Evolutionary conservation across 202 grass and related monocot species (phyloP).

Genomic region (Digitaria exilis): DNA sequence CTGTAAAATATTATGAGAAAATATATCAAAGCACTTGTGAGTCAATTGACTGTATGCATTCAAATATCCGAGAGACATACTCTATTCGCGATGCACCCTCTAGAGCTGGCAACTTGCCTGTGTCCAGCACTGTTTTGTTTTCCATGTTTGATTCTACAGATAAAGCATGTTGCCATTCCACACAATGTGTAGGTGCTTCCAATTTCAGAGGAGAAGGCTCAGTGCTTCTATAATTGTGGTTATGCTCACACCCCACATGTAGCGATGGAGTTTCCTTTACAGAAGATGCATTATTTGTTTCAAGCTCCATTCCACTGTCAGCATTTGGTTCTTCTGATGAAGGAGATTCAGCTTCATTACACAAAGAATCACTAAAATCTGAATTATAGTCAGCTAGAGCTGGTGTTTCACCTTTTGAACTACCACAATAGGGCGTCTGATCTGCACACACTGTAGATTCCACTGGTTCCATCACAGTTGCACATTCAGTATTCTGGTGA

Average conservation of each 20-base stretch:
- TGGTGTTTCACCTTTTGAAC: constrained; percentile 22
- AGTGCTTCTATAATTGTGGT: constrained; percentile 19
- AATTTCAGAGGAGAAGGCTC: constrained; percentile 25
- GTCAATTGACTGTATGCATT: constrained; percentile 1
- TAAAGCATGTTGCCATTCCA: constrained; percentile 3
- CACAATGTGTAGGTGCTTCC: not conserved
- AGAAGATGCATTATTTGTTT: constrained; percentile 3
- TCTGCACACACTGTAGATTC: constrained; percentile 10
- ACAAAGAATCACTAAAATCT: constrained; percentile 20
- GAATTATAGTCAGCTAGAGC: constrained; percentile 18
- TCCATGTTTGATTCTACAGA: constrained; percentile 28
- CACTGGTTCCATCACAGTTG: constrained; percentile 6
- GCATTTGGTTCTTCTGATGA: constrained; percentile 26
- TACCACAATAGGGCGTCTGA: constrained; percentile 4
- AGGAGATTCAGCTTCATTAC: constrained; percentile 7
- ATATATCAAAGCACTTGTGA: constrained; percentile 28
- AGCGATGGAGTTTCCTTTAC: constrained; percentile 9
- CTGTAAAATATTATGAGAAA: constrained; percentile 44
- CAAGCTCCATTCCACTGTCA: constrained; percentile 28
- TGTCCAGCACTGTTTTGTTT: constrained; percentile 44
- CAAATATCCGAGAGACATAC: constrained; percentile 41
- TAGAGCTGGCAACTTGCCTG: constrained; percentile 10
- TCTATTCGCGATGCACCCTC: constrained; percentile 23
- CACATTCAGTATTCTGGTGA: constrained; percentile 8
- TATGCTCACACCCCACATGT: constrained; percentile 10